Evolutionary conservation across 164 flowering plant genomes (phyloP).

Genomic region (Cinnamomum chago): DNA sequence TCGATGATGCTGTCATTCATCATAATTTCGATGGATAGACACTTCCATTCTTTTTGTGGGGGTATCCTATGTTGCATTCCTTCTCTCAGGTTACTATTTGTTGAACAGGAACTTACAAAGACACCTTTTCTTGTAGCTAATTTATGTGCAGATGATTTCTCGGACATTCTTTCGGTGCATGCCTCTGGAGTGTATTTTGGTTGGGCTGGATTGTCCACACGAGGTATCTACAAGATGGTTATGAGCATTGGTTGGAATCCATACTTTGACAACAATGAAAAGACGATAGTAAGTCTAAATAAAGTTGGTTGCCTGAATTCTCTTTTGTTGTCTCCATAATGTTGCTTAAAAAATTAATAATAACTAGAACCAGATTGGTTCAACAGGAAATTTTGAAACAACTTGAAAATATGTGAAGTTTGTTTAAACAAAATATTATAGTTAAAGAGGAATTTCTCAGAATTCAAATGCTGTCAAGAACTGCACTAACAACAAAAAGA

Average conservation of each 20-base stretch:
- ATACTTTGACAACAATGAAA: constrained; percentile 79
- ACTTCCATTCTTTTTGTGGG: neutral
- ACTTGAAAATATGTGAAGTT: neutral
- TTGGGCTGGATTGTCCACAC: constrained; percentile 74
- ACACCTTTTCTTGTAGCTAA: constrained; percentile 52
- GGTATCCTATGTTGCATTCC: neutral
- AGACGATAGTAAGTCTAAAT: constrained; percentile 70
- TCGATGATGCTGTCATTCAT: neutral
- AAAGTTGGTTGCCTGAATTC: neutral
- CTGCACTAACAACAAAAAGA: neutral
- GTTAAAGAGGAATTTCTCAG: neutral
- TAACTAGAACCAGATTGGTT: neutral
- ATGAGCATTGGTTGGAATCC: constrained; percentile 99
- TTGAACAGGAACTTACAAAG: constrained; percentile 1
- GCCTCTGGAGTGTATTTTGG: constrained; percentile 95
- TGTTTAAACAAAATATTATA: neutral
- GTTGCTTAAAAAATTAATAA: too few relatives aligned
- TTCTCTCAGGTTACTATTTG: neutral
- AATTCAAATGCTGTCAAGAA: neutral
- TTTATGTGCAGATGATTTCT: constrained; percentile 59
- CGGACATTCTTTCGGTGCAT: constrained; percentile 51
- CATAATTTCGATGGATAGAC: neutral
- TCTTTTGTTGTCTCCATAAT: neutral
- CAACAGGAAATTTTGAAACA: neutral
- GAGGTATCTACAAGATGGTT: constrained; percentile 89